Conservation (phyloP, 441 rosid species). For the Corymbia calophylla region DNA sequence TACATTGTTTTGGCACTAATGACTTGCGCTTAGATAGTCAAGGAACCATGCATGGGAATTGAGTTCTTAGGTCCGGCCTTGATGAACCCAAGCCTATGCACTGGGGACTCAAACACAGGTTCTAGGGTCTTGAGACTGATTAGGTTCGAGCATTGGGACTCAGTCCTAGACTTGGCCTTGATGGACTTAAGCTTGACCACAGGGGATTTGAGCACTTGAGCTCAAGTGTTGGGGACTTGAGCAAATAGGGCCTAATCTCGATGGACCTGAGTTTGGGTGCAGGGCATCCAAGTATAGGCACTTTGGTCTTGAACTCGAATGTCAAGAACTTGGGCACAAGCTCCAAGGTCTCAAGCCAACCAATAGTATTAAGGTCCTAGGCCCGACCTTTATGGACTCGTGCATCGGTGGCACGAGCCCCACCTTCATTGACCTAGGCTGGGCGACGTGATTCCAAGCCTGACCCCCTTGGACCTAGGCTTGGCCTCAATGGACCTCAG, state of each 20-base stretch:
- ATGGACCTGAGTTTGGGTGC: not conserved
- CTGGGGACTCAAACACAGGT: not conserved
- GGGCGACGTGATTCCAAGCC: not conserved
- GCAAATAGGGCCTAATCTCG: fast-evolving
- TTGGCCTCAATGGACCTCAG: not conserved
- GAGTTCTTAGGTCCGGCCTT: not conserved
- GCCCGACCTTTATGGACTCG: fast-evolving
- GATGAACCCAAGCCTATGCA: no score
- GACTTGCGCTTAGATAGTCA: not conserved
- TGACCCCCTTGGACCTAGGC: not conserved
- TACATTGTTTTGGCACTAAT: fast-evolving
- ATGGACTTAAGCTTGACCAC: not conserved
- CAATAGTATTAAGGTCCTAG: fast-evolving
- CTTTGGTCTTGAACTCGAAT: not conserved
- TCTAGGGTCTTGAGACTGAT: fast-evolving
- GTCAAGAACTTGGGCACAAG: not conserved
- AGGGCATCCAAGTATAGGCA: not conserved
- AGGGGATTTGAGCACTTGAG: not conserved
- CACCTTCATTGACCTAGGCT: not conserved
- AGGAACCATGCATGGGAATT: not conserved
- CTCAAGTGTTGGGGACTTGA: fast-evolving
- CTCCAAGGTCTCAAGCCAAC: not conserved
- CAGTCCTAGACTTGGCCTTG: fast-evolving
- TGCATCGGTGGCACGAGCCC: fast-evolving
- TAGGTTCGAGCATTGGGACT: fast-evolving